Evolutionary conservation across 2,329 filamentous ascomycete genomes (phyloP), one percentile per base, ranked within the genome.

Genomic region (Venturia aucupariae): DNA sequence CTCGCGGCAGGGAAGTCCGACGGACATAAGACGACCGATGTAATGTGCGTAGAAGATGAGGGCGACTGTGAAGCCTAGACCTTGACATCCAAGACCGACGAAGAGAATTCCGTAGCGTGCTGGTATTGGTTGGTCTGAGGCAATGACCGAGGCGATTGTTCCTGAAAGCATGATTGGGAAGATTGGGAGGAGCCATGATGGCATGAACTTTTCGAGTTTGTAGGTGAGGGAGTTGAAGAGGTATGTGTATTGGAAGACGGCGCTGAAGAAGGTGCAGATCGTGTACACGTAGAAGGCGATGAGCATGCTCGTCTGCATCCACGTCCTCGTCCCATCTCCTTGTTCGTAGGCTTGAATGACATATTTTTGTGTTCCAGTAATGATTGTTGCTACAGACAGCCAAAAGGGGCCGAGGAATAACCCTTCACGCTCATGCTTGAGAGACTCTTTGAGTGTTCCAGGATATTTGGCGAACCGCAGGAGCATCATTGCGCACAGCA

Each of bases 331-430:
- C 24, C 32, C 46, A 27, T 39, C n/a, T n/a, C 51, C 48, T 30
- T 55, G 30, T 0, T 83, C 82, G 19, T 81, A 75, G 0, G 79
- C 75, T 0, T 84, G 82, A 17, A 88, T 83, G 22, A 83, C 86
- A 71, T 90, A 92, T 1, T 80, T 77, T 60, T 90, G 82, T 0
- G 86, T 84, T 65, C 84, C 83, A 4, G 85, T 85, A 67, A 92
- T 83, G 65, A 91, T 80, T 0, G 87, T 86, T 3, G 86, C 85
- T 10, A 89, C 68, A 3, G 84, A 84, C 6, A 92, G 79, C 80
- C 88, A 90, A 72, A 86, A 89, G 0, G 88, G 87, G 3, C 87
- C 86, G 64, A 90, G 81, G 77, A 91, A 90, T 69, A 92, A 83
- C 4, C 86, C 84, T 71, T 92, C 87, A 15, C 85, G 81, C 2